Evolutionary conservation across 2,329 filamentous ascomycete genomes (phyloP), one percentile per base, ranked within the genome.

Genomic region (Cladosporium cucumerinum): DNA sequence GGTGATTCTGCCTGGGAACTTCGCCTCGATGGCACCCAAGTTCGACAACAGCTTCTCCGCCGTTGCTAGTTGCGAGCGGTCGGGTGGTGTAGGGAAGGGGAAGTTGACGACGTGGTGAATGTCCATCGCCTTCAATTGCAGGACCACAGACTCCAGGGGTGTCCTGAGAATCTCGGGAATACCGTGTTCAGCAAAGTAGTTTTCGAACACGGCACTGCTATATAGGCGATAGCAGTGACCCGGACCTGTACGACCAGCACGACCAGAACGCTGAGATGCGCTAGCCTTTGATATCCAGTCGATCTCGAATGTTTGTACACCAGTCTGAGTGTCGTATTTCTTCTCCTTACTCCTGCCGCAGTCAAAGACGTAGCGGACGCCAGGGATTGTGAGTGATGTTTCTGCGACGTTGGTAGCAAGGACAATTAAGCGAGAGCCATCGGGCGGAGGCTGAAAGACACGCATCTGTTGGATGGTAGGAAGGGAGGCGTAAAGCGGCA

Each of bases 241-340:
- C 1, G 95, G 93, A 0, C 93, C 94, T 4, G 94, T 99, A 82
- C 95, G 89, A 68, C 96, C 95, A 65, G 95, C 95, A 84, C 95
- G 92, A 79, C 95, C 95, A 66, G 92, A 88, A 75, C 95, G 86
- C 78, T 99, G 95, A 69, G 89, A 91, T 8, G 95, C 94, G 75
- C 92, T 96, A 30, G 95, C 95, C 80, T 99, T 98, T 80, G 93
- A 97, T 75, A 98, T 96, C 92, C 94, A 99, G 48, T 90, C 90
- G 61, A 99, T 87, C 72, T 97, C 91, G 75, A 97, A 99, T 73
- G 90, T 97, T 76, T 99, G 95, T 0, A 99, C 94, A 3, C 94
- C 94, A 10, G 91, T 97, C 12, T 86, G 81, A n/a, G 87, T 84
- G 74, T 98, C 91, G 72, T 95, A 98, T 65, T 89, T 90, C 68